Conservation (phyloP, 495 filamentous ascomycete genomes). For the Gamarada debralockiae region DNA sequence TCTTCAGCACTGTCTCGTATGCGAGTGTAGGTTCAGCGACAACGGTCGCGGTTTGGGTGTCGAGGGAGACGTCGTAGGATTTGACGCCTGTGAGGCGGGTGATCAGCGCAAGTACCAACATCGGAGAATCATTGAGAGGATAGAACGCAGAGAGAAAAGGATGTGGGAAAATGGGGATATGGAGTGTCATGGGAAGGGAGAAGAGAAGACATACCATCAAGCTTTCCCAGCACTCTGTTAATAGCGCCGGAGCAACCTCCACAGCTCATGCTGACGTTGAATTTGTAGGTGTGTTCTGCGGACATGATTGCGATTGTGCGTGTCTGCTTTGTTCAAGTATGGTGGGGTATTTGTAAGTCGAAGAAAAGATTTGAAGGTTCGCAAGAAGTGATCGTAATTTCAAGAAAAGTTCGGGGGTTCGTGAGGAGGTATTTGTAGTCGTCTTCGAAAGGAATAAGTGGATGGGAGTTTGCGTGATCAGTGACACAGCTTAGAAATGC, state of each 20-base stretch:
- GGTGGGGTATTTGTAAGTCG: neutral
- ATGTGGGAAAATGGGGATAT: neutral
- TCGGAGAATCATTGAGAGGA: neutral
- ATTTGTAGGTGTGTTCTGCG: conserved; percentile 54
- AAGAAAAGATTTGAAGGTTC: too few species aligned
- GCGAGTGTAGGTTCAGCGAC: conserved; percentile 57
- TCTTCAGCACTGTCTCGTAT: conserved; percentile 79
- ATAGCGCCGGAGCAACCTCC: conserved; percentile 65
- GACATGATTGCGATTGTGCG: neutral
- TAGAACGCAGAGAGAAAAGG: neutral
- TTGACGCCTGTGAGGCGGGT: conserved; percentile 84
- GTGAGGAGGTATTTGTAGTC: too few species aligned
- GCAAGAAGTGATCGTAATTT: too few species aligned
- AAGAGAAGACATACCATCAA: conserved; percentile 63
- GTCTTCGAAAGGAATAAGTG: too few species aligned
- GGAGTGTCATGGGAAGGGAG: neutral
- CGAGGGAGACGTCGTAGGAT: conserved; percentile 80
- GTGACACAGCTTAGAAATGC: too few species aligned
- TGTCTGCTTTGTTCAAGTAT: too few species aligned
- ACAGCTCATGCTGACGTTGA: conserved; percentile 63
- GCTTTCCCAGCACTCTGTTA: conserved; percentile 89
- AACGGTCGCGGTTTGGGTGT: conserved; percentile 73
- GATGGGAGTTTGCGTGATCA: too few species aligned
- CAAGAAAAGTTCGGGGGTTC: too few species aligned
- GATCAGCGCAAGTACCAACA: too few species aligned